A percentile compares a stretch with the other conserved stretches of the same genome.
Evolutionary conservation across 305 asterid genomes (phyloP).

Genomic region (Solanum chacoense): DNA sequence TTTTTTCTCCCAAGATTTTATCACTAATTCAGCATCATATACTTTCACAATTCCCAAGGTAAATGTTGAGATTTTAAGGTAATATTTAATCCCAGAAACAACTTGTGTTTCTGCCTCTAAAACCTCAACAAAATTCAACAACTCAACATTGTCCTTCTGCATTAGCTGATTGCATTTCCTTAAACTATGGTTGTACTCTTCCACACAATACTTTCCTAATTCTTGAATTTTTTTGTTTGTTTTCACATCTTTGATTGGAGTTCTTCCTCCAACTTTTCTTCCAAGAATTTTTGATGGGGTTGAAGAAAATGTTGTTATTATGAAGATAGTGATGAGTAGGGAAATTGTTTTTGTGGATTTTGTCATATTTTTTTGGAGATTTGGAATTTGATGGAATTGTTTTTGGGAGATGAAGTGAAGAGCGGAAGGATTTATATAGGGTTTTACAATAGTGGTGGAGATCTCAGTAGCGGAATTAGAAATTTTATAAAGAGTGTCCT

Average conservation of each 20-base stretch:
- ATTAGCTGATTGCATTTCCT: slow-evolving; percentile 26
- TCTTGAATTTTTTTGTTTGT: slow-evolving; percentile 36
- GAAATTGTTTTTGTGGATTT: background rate
- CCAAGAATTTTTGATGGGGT: background rate
- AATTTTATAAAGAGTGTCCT: too few relatives aligned
- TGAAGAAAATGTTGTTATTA: background rate
- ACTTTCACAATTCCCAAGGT: slow-evolving; percentile 10
- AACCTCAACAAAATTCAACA: slow-evolving; percentile 37
- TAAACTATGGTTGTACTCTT: slow-evolving; percentile 30
- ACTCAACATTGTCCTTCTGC: slow-evolving; percentile 6
- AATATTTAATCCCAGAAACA: slow-evolving; percentile 68
- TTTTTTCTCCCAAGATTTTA: slow-evolving; percentile 43
- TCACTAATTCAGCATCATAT: slow-evolving; percentile 46
- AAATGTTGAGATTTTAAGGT: slow-evolving; percentile 42
- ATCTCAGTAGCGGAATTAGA: too few relatives aligned
- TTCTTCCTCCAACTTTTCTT: slow-evolving; percentile 27
- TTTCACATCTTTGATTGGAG: slow-evolving; percentile 25
- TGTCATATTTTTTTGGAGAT: background rate
- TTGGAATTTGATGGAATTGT: background rate
- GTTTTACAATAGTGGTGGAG: background rate
- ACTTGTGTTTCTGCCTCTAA: slow-evolving; percentile 61
- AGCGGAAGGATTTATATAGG: background rate
- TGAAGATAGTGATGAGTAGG: background rate
- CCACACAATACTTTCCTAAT: slow-evolving; percentile 43
- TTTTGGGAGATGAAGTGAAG: background rate